Percentiles rank a stretch among this genome's conserved stretches.
Conservation (phyloP, 495 filamentous ascomycete species). For the Opeltia flavorubescens region DNA sequence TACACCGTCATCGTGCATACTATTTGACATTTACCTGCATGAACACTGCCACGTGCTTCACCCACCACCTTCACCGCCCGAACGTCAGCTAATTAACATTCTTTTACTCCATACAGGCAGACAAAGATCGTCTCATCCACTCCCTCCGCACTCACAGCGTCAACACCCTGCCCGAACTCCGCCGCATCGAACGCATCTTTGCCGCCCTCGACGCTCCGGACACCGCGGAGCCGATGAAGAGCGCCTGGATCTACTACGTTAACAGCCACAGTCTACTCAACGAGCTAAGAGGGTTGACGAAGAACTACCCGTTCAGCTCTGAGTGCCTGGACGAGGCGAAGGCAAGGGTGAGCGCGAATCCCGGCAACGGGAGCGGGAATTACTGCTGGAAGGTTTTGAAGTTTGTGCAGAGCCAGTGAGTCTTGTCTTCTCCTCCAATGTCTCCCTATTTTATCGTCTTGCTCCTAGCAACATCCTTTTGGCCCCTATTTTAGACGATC, state of each 20-base stretch:
- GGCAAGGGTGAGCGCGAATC: conserved; percentile 47
- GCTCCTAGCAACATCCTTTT: background rate
- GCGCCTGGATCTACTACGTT: conserved; percentile 63
- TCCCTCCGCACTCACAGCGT: conserved; percentile 47
- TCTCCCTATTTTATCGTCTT: background rate
- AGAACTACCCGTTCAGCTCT: conserved; percentile 58
- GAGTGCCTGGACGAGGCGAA: conserved; percentile 56
- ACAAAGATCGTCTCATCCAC: conserved; percentile 34
- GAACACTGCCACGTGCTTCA: background rate
- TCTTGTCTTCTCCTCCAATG: conserved; percentile 6
- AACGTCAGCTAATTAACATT: background rate
- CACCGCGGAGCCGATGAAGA: conserved; percentile 52
- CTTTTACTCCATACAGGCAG: conserved; percentile 17
- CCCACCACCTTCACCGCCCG: background rate
- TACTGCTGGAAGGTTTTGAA: conserved; percentile 60
- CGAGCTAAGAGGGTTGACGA: conserved; percentile 54
- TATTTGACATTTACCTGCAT: too few species aligned
- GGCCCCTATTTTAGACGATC: background rate
- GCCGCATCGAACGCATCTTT: conserved; percentile 56
- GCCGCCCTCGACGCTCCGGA: conserved; percentile 37
- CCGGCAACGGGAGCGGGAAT: conserved; percentile 60
- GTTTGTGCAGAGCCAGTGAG: conserved; percentile 54
- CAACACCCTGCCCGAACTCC: conserved; percentile 61
- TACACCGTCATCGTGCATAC: background rate
- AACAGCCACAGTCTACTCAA: conserved; percentile 58